phyloP scores from a whole-genome alignment of 306 rosid species.

The Prunus padus region DNA sequence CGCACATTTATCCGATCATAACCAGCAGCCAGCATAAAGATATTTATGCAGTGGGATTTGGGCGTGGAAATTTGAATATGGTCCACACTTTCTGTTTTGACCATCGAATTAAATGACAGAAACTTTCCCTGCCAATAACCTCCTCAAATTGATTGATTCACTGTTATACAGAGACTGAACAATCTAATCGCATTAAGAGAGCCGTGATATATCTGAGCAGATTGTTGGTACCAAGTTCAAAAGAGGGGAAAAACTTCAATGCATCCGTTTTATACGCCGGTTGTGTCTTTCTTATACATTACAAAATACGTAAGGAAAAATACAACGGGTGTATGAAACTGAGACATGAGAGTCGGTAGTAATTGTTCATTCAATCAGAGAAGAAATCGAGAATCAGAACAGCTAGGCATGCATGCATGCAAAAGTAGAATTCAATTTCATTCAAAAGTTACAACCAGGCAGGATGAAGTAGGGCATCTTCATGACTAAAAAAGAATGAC shows the following conservation, averaged over 20 bases:
- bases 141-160: neutral
- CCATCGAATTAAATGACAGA: neutral
- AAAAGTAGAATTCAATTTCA: slow-evolving; percentile 24
- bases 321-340: no score
- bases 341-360: no score
- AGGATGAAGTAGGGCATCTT: no score
- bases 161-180: neutral
- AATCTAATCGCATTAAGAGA: neutral
- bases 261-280: no score
- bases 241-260: no score
- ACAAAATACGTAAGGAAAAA: no score
- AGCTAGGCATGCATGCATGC: neutral
- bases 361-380: no score
- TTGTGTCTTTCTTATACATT: no score
- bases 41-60: neutral
- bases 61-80: neutral
- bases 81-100: neutral
- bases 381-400: neutral
- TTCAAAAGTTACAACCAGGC: slow-evolving; percentile 26
- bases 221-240: neutral
- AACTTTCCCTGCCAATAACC: neutral
- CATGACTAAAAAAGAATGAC: neutral
- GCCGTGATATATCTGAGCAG: neutral
- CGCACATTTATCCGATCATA: neutral
- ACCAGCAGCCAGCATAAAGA: neutral